Conservation (phyloP, 768 basidiomycete species). For the Podaxis mareebaensis region DNA sequence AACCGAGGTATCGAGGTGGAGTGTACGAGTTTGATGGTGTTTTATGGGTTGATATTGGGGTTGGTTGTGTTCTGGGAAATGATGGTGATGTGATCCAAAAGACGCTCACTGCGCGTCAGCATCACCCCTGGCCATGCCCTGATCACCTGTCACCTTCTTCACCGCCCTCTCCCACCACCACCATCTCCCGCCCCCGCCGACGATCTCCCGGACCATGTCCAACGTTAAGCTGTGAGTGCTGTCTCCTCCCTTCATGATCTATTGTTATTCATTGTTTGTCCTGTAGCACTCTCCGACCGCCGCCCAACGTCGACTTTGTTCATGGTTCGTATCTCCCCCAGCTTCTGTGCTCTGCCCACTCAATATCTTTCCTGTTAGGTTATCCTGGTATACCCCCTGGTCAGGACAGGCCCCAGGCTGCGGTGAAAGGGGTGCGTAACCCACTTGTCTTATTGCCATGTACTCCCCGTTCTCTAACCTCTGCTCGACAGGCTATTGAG, state of each 20-base stretch:
- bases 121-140: conserved; percentile 7
- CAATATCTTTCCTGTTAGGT: conserved; percentile 38
- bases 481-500: conserved; percentile 71
- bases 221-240: conserved; percentile 37
- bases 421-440: conserved; percentile 78
- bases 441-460: neutral
- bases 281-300: conserved; percentile 75
- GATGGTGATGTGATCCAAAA: conserved; percentile 10
- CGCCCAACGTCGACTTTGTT: conserved; percentile 88
- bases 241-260: neutral
- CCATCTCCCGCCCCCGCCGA: neutral
- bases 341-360: conserved; percentile 13
- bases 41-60: neutral
- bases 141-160: conserved; percentile 7
- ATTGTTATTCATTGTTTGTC: conserved; percentile 13
- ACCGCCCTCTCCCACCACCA: neutral
- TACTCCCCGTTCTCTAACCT: conserved; percentile 6
- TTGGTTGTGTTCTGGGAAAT: neutral
- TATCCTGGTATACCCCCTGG: conserved; percentile 87
- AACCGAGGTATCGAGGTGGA: neutral
- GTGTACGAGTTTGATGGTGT: neutral
- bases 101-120: neutral
- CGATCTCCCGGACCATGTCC: conserved; percentile 25
- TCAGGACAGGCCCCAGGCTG: conserved; percentile 76
- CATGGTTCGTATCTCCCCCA: conserved; percentile 51